Percentiles rank a stretch among this genome's conserved stretches.
Evolutionary conservation across 1,284 basidiomycete genomes (phyloP).

Genomic region (Vanrija sp.): DNA sequence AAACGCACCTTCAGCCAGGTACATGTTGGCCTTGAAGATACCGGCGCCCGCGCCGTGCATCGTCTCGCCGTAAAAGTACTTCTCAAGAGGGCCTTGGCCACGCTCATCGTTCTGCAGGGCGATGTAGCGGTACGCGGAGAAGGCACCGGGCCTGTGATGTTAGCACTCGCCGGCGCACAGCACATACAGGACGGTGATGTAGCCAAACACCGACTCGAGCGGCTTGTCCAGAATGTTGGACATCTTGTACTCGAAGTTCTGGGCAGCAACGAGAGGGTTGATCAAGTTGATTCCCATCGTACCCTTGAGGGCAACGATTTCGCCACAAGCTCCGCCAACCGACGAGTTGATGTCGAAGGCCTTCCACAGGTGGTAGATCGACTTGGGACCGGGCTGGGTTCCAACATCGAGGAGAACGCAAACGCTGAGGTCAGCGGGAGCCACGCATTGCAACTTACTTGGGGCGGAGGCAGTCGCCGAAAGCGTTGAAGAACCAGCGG

Average conservation of each 20-base stretch:
- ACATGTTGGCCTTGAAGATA: constrained; percentile 94
- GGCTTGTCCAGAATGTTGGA: constrained; percentile 89
- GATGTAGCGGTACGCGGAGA: constrained; percentile 73
- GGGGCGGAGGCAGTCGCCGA: constrained; percentile 31
- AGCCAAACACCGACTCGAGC: constrained; percentile 72
- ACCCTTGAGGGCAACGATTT: constrained; percentile 87
- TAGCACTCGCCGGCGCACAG: constrained; percentile 17
- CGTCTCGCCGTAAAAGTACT: constrained; percentile 93
- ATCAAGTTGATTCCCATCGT: constrained; percentile 70
- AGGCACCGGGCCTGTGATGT: constrained; percentile 68
- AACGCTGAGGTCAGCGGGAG: constrained; percentile 66
- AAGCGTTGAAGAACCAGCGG: constrained; percentile 5
- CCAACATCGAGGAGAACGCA: constrained; percentile 93
- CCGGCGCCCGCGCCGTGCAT: constrained; percentile 87
- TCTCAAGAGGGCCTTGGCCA: constrained; percentile 82
- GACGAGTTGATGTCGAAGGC: constrained; percentile 93
- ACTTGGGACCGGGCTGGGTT: constrained; percentile 81
- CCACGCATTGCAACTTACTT: constrained; percentile 24
- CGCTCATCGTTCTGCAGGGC: constrained; percentile 78
- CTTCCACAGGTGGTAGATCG: constrained; percentile 95
- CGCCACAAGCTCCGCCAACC: constrained; percentile 94
- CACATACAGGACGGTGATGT: constrained; percentile 71
- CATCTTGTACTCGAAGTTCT: constrained; percentile 82
- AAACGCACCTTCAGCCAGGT: constrained; percentile 75
- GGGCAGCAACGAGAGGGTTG: constrained; percentile 66